phyloP scores from a whole-genome alignment of 306 rosid species.

The Vigna angularis region DNA sequence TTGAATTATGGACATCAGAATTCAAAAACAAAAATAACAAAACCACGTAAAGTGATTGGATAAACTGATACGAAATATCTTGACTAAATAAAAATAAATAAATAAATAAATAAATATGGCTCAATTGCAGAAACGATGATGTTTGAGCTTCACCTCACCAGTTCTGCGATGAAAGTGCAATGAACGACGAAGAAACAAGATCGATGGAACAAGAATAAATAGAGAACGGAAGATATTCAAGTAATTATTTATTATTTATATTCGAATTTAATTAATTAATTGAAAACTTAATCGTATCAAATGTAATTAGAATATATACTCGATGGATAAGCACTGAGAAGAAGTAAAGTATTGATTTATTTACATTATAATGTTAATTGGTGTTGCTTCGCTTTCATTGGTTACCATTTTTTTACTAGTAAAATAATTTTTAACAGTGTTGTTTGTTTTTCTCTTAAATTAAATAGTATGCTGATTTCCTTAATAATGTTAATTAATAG shows the following conservation, averaged over 20 bases:
- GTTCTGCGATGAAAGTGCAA: constrained; percentile 19
- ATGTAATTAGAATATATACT: neutral
- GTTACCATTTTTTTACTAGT: neutral
- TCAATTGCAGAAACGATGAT: neutral
- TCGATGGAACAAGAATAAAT: neutral
- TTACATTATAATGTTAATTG: too few species aligned
- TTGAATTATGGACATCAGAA: constrained; percentile 45
- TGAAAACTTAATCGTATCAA: neutral
- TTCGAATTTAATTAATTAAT: neutral
- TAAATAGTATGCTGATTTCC: neutral
- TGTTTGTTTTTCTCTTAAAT: neutral
- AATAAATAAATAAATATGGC: neutral
- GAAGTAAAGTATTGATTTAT: neutral
- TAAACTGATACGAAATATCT: neutral
- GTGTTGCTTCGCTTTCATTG: neutral
- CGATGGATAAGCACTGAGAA: neutral
- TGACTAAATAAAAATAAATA: neutral
- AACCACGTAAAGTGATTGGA: constrained; percentile 9
- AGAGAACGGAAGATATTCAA: neutral
- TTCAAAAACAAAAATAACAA: constrained; percentile 4
- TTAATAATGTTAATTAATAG: neutral
- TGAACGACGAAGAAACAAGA: neutral
- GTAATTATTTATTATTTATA: neutral
- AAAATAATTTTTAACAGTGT: neutral
- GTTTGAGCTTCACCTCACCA: constrained; percentile 42